These are phyloP conservation scores for Casuarina equisetifolia DNA, from an alignment of 306 rosid species.

Conservation along the genomic window DNA sequence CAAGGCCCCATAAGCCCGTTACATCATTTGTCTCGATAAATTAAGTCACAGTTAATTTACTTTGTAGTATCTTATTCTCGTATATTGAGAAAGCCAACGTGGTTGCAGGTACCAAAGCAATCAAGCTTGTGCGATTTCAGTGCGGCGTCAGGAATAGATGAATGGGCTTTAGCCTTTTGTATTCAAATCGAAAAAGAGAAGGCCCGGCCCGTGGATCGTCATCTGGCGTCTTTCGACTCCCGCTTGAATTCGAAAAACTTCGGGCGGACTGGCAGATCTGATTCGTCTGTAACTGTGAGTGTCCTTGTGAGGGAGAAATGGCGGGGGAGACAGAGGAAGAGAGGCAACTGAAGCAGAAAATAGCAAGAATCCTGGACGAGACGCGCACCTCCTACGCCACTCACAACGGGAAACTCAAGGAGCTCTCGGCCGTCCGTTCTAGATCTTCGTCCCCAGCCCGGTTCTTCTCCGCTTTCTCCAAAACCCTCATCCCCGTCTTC, in stretches of 20 bases:
- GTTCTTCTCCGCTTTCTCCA: constrained; percentile 71
- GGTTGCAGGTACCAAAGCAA: no score
- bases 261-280: background rate
- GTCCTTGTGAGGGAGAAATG: constrained; percentile 36
- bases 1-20: no score
- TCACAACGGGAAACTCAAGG: constrained; percentile 89
- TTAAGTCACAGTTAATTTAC: no score
- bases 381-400: constrained; percentile 67
- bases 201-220: background rate
- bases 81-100: no score
- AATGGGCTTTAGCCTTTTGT: no score
- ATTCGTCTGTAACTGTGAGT: background rate
- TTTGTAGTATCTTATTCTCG: no score
- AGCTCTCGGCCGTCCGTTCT: constrained; percentile 62
- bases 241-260: constrained; percentile 60
- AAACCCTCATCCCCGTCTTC: constrained; percentile 64
- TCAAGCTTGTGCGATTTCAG: no score
- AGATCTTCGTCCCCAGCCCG: constrained; percentile 39
- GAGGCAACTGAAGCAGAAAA: constrained; percentile 42
- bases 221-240: constrained; percentile 17
- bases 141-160: no score
- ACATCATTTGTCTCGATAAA: no score
- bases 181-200: background rate
- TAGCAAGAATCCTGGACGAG: constrained; percentile 66
- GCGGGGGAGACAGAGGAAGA: constrained; percentile 34